Evolutionary conservation across 805 yeast species (phyloP), one percentile per base, ranked within the genome.

Genomic region (Vanderwaltozyma tropicalis): DNA sequence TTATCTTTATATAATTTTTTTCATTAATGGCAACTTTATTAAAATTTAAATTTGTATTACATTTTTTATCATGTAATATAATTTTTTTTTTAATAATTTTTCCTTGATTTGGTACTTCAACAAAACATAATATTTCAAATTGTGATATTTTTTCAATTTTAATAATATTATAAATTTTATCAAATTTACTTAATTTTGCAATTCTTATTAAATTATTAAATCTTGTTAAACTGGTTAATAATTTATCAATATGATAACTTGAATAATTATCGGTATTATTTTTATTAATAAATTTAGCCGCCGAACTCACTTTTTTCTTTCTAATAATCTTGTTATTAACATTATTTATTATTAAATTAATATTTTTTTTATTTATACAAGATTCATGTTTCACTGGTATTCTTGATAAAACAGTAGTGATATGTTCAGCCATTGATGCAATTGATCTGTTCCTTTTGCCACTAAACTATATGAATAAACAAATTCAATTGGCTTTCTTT

Each of bases 1-100:
- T 42, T 31, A 48, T 38, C 35, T 27, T 31, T 32, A 44, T 38
- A 37, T 28, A 37, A 43, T 40, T 41, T 31, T 38, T 45, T 21
- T 47, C 42, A 37, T 44, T 44, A 18, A 45, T 35, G 20, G 50
- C 50, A 39, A 37, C n/a, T 15, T 22, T 28, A 14, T 15, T 18
- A 14, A n/a, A 9, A 22, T 6, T 24, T 4, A 6, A 9, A 24
- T 17, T 22, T 21, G 15, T 28, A 15, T 28, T 24, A 22, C 29
- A 24, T 12, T 8, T 17, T 28, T 11, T 19, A n/a, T 28, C 29
- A 13, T 22, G 22, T 12, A 35, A 19, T 31, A 31, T n/a, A n/a
- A 3, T 18, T 11, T 28, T 12, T 6, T 14, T 20, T 16, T 18
- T 18, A 18, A 18, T 26, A 6, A 30, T 18, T 18, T 30, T 30